Percentiles rank a stretch among this genome's conserved stretches.
These are phyloP conservation scores for Brassica juncea DNA, from an alignment of 345 rosid species.

Conservation along the genomic window DNA sequence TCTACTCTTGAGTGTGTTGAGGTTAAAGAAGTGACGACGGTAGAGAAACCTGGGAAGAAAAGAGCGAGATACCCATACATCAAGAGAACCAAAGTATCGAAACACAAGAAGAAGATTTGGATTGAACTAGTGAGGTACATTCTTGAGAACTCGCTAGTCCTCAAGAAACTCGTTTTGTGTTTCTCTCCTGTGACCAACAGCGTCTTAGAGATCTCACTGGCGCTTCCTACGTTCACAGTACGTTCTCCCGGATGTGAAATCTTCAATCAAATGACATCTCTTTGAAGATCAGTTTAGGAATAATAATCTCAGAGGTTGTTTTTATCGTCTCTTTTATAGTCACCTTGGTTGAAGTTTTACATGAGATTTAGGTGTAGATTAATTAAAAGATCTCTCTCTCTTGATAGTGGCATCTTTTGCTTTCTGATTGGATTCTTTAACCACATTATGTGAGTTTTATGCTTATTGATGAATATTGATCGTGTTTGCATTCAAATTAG, in stretches of 20 bases:
- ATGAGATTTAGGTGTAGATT: constrained; percentile 14
- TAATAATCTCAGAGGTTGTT: too few species aligned
- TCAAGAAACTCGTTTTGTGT: constrained; percentile 6
- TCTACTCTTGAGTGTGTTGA: not conserved
- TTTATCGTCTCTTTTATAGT: not conserved
- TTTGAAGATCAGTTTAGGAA: not conserved
- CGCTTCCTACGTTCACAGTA: not conserved
- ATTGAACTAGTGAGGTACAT: not conserved
- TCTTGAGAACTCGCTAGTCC: not conserved
- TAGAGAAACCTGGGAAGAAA: not conserved
- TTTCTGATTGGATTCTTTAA: not conserved
- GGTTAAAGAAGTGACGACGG: not conserved
- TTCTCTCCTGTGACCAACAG: not conserved
- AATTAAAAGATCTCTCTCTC: not conserved
- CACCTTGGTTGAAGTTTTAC: not conserved
- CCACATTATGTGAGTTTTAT: not conserved
- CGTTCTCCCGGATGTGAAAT: not conserved
- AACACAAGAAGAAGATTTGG: constrained; percentile 1
- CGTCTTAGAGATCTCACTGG: not conserved
- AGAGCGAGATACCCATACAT: not conserved
- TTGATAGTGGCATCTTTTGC: not conserved
- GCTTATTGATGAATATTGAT: not conserved
- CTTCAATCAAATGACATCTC: not conserved
- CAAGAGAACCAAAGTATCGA: not conserved
- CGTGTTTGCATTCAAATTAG: not conserved